Percentiles rank a stretch among this genome's conserved stretches.
Conservation (phyloP, 805 yeast species). For the Barnettozyma salicaria region DNA sequence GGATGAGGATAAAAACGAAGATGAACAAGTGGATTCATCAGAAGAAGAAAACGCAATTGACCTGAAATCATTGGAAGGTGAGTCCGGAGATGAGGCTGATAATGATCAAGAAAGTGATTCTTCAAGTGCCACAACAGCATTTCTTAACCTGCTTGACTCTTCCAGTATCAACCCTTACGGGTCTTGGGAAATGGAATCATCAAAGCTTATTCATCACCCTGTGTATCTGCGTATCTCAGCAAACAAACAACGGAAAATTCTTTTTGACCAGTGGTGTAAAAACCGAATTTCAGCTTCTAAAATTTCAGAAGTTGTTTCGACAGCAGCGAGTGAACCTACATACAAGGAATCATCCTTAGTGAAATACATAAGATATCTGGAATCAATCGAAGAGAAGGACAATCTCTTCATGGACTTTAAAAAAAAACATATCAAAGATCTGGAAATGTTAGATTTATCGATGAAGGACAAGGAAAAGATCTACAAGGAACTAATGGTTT, state of each 20-base stretch:
- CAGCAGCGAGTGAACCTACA: slow-evolving; percentile 7
- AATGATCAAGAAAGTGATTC: slow-evolving; percentile 16
- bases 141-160: slow-evolving; percentile 32
- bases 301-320: neutral
- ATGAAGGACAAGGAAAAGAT: slow-evolving; percentile 34
- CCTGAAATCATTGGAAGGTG: too few relatives aligned
- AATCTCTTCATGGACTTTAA: slow-evolving; percentile 36
- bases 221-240: slow-evolving; percentile 32
- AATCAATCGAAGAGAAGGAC: slow-evolving; percentile 20
- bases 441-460: slow-evolving; percentile 23
- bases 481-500: slow-evolving; percentile 30
- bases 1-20: neutral
- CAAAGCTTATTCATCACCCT: slow-evolving; percentile 37
- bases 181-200: slow-evolving; percentile 43
- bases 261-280: slow-evolving; percentile 43
- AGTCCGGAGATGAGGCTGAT: slow-evolving; percentile 7
- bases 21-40: slow-evolving; percentile 13
- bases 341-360: slow-evolving; percentile 13
- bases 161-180: slow-evolving; percentile 37
- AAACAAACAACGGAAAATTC: slow-evolving; percentile 30
- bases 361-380: slow-evolving; percentile 27
- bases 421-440: slow-evolving; percentile 28
- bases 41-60: slow-evolving; percentile 24
- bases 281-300: slow-evolving; percentile 1
- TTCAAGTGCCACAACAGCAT: too few relatives aligned